These are phyloP conservation scores for Podila minutissima DNA, from an alignment of 192 early-diverging fungal species.

Conservation along the genomic window DNA sequence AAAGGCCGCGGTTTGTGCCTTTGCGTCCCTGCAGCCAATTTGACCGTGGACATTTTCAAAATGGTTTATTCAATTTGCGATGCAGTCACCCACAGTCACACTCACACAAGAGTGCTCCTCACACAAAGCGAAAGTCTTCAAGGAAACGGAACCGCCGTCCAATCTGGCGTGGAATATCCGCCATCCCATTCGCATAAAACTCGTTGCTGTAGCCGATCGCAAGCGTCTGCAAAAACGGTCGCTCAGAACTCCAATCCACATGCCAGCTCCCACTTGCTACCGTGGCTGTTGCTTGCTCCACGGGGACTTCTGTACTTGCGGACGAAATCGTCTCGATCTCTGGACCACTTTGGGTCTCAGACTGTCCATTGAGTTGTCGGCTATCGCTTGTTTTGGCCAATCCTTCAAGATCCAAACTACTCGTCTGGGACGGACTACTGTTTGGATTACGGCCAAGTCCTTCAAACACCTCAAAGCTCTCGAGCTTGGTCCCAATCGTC, in stretches of 20 bases:
- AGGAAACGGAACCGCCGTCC: conserved; percentile 33
- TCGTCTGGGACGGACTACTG: too few species aligned
- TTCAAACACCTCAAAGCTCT: conserved; percentile 19
- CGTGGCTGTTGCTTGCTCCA: background rate
- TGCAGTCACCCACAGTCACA: background rate
- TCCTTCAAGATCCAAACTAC: background rate
- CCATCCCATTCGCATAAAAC: conserved; percentile 7
- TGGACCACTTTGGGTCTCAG: background rate
- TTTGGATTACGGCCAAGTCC: conserved; percentile 32
- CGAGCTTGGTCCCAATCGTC: conserved; percentile 11
- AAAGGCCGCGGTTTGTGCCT: too few species aligned
- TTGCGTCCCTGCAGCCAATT: too few species aligned
- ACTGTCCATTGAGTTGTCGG: background rate
- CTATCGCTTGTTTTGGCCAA: background rate
- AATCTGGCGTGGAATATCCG: conserved; percentile 16
- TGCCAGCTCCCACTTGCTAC: background rate
- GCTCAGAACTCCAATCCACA: conserved; percentile 13
- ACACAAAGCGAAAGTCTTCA: conserved; percentile 14
- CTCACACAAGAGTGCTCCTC: background rate
- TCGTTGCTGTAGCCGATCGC: conserved; percentile 25
- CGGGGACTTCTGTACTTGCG: background rate
- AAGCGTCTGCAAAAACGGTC: conserved; percentile 27
- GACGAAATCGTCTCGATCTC: background rate
- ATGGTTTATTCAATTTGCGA: too few species aligned
- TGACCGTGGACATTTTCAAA: too few species aligned